Conservation (phyloP, 1,139 yeast genomes). For the Diutina rugosa region DNA sequence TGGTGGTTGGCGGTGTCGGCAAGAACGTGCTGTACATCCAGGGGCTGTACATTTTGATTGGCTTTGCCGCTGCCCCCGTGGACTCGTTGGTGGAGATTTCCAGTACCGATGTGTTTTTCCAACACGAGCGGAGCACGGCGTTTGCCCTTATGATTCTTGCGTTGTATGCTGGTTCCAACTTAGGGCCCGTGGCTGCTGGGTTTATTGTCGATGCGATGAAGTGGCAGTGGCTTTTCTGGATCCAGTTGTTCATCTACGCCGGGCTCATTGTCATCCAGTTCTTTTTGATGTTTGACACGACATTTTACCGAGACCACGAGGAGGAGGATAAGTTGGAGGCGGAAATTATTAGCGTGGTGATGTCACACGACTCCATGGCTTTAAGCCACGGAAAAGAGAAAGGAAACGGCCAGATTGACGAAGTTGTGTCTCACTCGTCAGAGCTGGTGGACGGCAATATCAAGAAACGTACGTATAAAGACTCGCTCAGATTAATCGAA, state of each 20-base stretch:
- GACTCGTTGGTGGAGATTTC: slow-evolving; percentile 37
- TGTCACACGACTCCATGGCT: slow-evolving; percentile 10
- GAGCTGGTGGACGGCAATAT: slow-evolving; percentile 8
- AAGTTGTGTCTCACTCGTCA: not conserved
- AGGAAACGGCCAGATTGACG: too few relatives aligned
- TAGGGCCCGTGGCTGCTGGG: slow-evolving; percentile 35
- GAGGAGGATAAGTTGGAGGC: slow-evolving; percentile 9
- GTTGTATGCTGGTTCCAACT: slow-evolving; percentile 27
- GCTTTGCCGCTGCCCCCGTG: slow-evolving; percentile 37
- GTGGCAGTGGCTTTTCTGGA: not conserved
- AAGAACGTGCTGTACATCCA: slow-evolving; percentile 14
- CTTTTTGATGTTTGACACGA: slow-evolving; percentile 33
- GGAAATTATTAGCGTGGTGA: slow-evolving; percentile 14
- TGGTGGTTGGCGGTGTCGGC: slow-evolving; percentile 23
- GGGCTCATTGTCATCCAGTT: slow-evolving; percentile 28
- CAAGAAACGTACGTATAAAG: slow-evolving; percentile 19
- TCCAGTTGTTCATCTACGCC: slow-evolving; percentile 21
- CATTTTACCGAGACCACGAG: slow-evolving; percentile 15
- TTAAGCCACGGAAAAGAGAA: slow-evolving; percentile 5
- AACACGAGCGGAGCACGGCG: slow-evolving; percentile 32
- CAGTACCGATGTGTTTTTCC: slow-evolving; percentile 33
- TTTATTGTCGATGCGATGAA: slow-evolving; percentile 5
- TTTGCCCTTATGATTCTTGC: slow-evolving; percentile 27
- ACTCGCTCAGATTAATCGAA: slow-evolving; percentile 22
- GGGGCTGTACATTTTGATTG: slow-evolving; percentile 20